phyloP scores from a whole-genome alignment of 352 stramenopile species.

The Phytopythium boreale region DNA sequence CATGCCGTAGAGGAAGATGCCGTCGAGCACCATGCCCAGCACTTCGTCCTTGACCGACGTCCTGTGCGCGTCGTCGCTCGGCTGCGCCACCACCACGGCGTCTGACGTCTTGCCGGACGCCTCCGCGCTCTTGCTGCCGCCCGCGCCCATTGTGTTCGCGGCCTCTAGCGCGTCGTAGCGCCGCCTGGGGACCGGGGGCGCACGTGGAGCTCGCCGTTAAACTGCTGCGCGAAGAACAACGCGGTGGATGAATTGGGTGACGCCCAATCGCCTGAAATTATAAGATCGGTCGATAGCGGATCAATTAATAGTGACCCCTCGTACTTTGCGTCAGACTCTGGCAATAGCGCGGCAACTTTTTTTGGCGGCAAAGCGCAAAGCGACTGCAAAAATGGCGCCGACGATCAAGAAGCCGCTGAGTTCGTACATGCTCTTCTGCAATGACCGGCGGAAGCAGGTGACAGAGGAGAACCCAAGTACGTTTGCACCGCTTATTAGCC shows the following conservation, averaged over 20 bases:
- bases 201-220: background rate
- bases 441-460: slow-evolving; percentile 69
- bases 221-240: background rate
- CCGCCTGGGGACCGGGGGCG: background rate
- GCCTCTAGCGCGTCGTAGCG: background rate
- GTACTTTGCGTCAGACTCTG: too few species aligned
- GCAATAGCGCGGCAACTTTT: too few species aligned
- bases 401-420: slow-evolving; percentile 84
- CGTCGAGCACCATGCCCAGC: slow-evolving; percentile 73
- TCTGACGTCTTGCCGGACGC: slow-evolving; percentile 6
- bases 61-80: slow-evolving; percentile 9
- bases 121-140: slow-evolving; percentile 51
- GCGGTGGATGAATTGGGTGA: background rate
- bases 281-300: too few species aligned
- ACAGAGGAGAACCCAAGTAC: slow-evolving; percentile 55
- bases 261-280: background rate
- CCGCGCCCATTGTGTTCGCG: slow-evolving; percentile 41
- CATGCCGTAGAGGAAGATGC: slow-evolving; percentile 80
- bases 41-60: slow-evolving; percentile 54
- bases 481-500: background rate
- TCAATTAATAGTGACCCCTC: too few species aligned
- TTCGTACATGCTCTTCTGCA: slow-evolving; percentile 85
- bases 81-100: background rate
- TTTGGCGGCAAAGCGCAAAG: slow-evolving; percentile 1
- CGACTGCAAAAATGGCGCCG: slow-evolving; percentile 29